Conservation (phyloP, 306 rosid species). For the Acacia crassicarpa region DNA sequence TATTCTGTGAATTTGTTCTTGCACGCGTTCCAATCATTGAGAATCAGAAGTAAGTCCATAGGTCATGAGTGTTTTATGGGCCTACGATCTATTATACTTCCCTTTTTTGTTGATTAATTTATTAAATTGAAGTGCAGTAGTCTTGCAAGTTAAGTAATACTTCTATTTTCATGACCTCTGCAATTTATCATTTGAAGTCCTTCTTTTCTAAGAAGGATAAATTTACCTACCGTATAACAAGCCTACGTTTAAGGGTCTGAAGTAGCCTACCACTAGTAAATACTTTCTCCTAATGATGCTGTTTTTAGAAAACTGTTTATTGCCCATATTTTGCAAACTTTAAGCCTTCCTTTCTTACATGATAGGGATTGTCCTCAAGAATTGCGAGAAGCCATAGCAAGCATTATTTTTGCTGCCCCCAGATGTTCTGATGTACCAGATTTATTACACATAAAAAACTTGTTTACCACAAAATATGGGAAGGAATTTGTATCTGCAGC, state of each 20-base stretch:
- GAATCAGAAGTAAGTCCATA: slow-evolving; percentile 69
- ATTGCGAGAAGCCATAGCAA: slow-evolving; percentile 90
- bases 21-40: slow-evolving; percentile 93
- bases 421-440: slow-evolving; percentile 98
- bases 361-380: slow-evolving; percentile 89
- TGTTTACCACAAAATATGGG: slow-evolving; percentile 87
- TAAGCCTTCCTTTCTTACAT: slow-evolving; percentile 29
- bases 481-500: slow-evolving; percentile 74
- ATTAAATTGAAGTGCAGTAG: neutral
- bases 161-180: slow-evolving; percentile 10
- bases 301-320: slow-evolving; percentile 17
- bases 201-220: neutral
- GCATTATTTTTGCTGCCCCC: slow-evolving; percentile 94
- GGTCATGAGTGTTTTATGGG: neutral
- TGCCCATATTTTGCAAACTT: slow-evolving; percentile 10
- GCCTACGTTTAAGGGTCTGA: neutral
- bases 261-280: neutral
- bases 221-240: neutral
- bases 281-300: neutral
- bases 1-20: slow-evolving; percentile 91
- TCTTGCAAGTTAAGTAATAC: neutral
- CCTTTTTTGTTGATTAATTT: slow-evolving; percentile 13
- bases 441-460: slow-evolving; percentile 78
- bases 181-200: neutral
- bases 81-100: neutral